Conservation (phyloP, 495 filamentous ascomycete genomes). For the Stereocaulon alpinum region DNA sequence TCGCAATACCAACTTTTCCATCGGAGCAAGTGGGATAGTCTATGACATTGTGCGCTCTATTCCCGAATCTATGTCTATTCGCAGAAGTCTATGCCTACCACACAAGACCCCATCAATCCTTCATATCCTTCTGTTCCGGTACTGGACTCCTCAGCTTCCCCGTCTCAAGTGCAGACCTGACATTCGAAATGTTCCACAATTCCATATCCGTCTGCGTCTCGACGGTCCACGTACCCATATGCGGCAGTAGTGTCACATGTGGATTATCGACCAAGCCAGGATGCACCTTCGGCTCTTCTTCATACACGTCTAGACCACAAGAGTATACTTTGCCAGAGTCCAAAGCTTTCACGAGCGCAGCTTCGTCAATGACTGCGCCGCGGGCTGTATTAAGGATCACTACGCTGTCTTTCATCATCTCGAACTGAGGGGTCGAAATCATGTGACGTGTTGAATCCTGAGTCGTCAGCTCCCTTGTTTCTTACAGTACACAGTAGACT, state of each 20-base stretch:
- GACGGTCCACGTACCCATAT: conserved; percentile 58
- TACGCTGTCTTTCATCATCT: conserved; percentile 58
- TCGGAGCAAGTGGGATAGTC: too few relatives aligned
- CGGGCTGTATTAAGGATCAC: conserved; percentile 65
- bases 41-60: too few relatives aligned
- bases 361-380: conserved; percentile 61
- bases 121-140: conserved; percentile 40
- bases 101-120: neutral
- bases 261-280: conserved; percentile 49
- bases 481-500: conserved; percentile 22
- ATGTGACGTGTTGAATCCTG: conserved; percentile 57
- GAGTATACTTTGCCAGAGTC: conserved; percentile 50
- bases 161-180: conserved; percentile 42
- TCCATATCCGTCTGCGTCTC: conserved; percentile 63
- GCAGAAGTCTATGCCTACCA: too few relatives aligned
- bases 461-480: neutral
- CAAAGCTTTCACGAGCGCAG: conserved; percentile 53
- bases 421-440: conserved; percentile 52
- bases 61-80: too few relatives aligned
- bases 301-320: conserved; percentile 59
- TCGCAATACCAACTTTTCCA: too few relatives aligned
- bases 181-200: conserved; percentile 51
- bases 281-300: conserved; percentile 57
- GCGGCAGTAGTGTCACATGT: conserved; percentile 53
- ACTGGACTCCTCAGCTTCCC: conserved; percentile 49